A percentile compares a stretch with the other conserved stretches of the same genome.
Conservation (phyloP, 352 stramenopile species). For the Phytophthora niederhauseri region DNA sequence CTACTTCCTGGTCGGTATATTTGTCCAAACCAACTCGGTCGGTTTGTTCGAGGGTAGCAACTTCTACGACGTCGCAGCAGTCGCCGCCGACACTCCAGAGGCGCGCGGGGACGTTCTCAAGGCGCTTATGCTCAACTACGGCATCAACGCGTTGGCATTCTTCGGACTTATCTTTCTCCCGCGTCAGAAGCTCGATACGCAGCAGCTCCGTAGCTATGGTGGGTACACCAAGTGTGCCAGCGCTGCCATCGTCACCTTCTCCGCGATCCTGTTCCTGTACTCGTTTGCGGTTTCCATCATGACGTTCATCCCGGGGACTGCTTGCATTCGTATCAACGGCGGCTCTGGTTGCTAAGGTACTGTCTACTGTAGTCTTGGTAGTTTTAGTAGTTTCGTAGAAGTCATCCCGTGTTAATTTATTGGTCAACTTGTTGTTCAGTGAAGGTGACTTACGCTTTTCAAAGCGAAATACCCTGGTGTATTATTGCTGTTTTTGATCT, state of each 20-base stretch:
- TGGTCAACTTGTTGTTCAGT: background rate
- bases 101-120: slow-evolving; percentile 26
- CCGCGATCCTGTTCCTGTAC: slow-evolving; percentile 50
- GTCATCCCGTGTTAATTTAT: too few species aligned
- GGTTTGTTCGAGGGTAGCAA: slow-evolving; percentile 43
- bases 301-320: slow-evolving; percentile 45
- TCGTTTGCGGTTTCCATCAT: slow-evolving; percentile 48
- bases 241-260: slow-evolving; percentile 43
- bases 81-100: slow-evolving; percentile 22
- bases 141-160: slow-evolving; percentile 45
- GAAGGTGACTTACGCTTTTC: too few species aligned
- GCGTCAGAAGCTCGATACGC: slow-evolving; percentile 61
- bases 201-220: slow-evolving; percentile 66
- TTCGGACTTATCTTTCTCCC: slow-evolving; percentile 49
- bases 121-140: slow-evolving; percentile 48
- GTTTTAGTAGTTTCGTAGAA: too few species aligned
- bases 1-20: slow-evolving; percentile 44
- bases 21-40: slow-evolving; percentile 44
- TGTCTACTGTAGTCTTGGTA: too few species aligned
- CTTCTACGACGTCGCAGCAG: slow-evolving; percentile 38
- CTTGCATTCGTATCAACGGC: slow-evolving; percentile 41
- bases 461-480: background rate
- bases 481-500: slow-evolving; percentile 15
- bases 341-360: slow-evolving; percentile 44
- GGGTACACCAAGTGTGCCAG: slow-evolving; percentile 64